Evolutionary conservation across 2,329 filamentous ascomycete genomes (phyloP).

Genomic region (Nemania serpens): DNA sequence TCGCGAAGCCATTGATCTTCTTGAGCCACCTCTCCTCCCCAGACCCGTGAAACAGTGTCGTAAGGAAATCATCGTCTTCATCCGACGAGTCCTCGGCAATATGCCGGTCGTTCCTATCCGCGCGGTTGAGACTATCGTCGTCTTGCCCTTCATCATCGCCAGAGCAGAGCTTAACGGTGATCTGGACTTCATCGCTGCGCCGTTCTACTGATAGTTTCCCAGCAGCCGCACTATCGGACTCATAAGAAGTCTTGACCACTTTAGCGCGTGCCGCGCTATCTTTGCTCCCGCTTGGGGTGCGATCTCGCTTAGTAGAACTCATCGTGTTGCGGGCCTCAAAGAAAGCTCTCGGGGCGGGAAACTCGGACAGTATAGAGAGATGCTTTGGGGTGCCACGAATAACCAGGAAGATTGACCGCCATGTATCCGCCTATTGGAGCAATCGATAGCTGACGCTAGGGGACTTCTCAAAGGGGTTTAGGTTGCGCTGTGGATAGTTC

Average conservation of each 20-base stretch:
- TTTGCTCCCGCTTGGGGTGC: background rate
- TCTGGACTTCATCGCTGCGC: background rate
- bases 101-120: background rate
- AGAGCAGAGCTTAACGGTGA: background rate
- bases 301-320: constrained; percentile 8
- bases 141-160: background rate
- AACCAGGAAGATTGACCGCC: background rate
- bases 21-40: background rate
- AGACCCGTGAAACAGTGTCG: background rate
- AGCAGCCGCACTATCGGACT: background rate
- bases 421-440: too few species aligned
- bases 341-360: background rate
- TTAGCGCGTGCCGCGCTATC: background rate
- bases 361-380: background rate
- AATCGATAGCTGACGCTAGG: too few species aligned
- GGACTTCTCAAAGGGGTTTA: too few species aligned
- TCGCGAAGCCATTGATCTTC: constrained; percentile 2
- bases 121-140: background rate
- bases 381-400: constrained; percentile 1
- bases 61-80: background rate
- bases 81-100: background rate
- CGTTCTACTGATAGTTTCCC: background rate
- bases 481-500: too few species aligned
- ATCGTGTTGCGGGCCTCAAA: constrained; percentile 1
- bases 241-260: background rate